phyloP scores from a whole-genome alignment of 345 rosid species.

The Gossypium longicalyx region DNA sequence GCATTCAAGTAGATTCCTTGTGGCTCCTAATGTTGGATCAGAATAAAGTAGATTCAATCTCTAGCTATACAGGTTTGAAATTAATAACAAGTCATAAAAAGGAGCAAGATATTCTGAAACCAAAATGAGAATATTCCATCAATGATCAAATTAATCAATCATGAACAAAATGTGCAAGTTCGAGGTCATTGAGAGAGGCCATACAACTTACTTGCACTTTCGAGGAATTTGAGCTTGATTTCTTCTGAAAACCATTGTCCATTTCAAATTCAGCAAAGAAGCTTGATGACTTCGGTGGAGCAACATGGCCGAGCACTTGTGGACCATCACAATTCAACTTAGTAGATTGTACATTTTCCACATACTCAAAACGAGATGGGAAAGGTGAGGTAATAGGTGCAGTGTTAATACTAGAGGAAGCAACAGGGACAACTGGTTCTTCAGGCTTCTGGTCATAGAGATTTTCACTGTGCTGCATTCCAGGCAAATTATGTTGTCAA shows the following conservation, averaged over 20 bases:
- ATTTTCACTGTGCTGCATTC: conserved; percentile 60
- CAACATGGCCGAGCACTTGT: conserved; percentile 79
- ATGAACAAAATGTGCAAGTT: not conserved
- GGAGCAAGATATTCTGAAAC: not conserved
- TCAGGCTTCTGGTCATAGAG: conserved; percentile 98
- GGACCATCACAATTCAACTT: conserved; percentile 52
- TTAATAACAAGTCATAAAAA: not conserved
- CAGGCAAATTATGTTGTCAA: not conserved
- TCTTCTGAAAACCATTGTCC: conserved; percentile 68
- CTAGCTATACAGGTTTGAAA: not conserved
- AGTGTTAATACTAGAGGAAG: conserved; percentile 45
- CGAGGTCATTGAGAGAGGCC: not conserved
- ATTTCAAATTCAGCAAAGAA: conserved; percentile 89
- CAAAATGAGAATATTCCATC: not conserved
- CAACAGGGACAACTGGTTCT: conserved; percentile 59
- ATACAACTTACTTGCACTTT: conserved; percentile 54
- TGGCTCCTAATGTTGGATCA: not conserved
- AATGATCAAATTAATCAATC: not conserved
- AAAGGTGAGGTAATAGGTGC: conserved; percentile 51
- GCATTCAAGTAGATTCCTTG: not conserved
- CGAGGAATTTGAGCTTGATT: conserved; percentile 53
- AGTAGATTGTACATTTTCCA: conserved; percentile 54
- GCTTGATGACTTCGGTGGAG: conserved; percentile 87
- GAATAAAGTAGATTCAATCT: not conserved
- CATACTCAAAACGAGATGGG: conserved; percentile 88